phyloP scores from a whole-genome alignment of 1,284 basidiomycete genomes.

The Cutaneotrichosporon arboriforme region DNA sequence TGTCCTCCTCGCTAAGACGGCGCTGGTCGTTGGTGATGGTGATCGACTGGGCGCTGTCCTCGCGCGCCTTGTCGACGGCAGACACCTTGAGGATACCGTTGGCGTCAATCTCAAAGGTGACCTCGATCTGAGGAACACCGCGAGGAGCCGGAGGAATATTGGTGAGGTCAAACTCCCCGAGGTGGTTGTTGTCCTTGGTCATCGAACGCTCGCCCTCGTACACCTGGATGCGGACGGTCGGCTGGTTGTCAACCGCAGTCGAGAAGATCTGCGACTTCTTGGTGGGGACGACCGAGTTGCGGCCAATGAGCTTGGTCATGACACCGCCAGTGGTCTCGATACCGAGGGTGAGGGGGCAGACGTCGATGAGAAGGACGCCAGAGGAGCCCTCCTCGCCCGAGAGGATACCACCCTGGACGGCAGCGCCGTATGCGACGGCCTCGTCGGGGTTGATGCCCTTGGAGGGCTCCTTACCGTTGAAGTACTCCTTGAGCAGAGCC shows the following conservation, averaged over 20 bases:
- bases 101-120: constrained; percentile 86
- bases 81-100: constrained; percentile 87
- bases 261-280: constrained; percentile 99
- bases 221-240: constrained; percentile 78
- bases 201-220: constrained; percentile 91
- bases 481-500: constrained; percentile 80
- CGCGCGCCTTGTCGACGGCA: constrained; percentile 82
- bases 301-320: constrained; percentile 84
- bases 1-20: constrained; percentile 77
- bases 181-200: constrained; percentile 96
- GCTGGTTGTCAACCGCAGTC: constrained; percentile 91
- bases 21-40: constrained; percentile 69
- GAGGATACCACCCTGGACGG: constrained; percentile 97
- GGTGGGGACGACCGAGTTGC: constrained; percentile 97
- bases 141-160: constrained; percentile 90
- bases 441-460: constrained; percentile 99
- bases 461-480: constrained; percentile 92
- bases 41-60: constrained; percentile 78
- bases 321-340: constrained; percentile 99
- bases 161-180: constrained; percentile 93
- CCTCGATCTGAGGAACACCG: constrained; percentile 91
- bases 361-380: constrained; percentile 94
- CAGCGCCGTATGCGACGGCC: constrained; percentile 98
- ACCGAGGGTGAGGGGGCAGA: constrained; percentile 89
- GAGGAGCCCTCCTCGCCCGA: constrained; percentile 98